These are phyloP conservation scores for Chlamydomonas sphaeroides DNA, from an alignment of 139 green algal species.

Conservation along the genomic window DNA sequence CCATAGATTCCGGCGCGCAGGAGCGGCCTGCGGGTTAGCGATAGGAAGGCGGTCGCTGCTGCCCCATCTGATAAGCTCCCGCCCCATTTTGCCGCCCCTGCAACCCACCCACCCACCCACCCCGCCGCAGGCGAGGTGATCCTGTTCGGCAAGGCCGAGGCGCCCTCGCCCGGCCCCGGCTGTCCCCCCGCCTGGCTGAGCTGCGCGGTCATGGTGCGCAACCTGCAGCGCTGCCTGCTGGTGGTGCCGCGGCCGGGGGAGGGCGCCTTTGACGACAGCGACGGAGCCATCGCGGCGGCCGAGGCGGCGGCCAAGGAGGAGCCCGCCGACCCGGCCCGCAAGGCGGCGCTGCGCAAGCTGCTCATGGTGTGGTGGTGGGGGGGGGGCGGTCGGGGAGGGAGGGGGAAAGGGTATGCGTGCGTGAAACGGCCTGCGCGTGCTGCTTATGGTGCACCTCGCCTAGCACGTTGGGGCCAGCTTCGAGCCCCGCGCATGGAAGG, in stretches of 20 bases:
- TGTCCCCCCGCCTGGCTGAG: conserved; percentile 33
- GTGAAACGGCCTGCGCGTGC: too few relatives aligned
- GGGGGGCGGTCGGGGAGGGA: too few relatives aligned
- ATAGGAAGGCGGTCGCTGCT: too few relatives aligned
- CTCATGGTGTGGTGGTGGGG: conserved; percentile 38
- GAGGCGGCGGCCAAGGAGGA: conserved; percentile 57
- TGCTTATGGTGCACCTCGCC: too few relatives aligned
- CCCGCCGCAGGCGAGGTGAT: conserved; percentile 70
- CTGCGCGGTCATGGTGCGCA: conserved; percentile 52
- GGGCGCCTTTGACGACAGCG: conserved; percentile 65
- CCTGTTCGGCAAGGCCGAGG: conserved; percentile 93
- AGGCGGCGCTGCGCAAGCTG: conserved; percentile 62
- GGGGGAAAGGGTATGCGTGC: too few relatives aligned
- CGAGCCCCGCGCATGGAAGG: too few relatives aligned
- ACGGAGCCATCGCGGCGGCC: conserved; percentile 62
- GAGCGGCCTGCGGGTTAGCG: too few relatives aligned
- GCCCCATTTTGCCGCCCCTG: too few relatives aligned
- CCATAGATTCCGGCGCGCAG: too few relatives aligned
- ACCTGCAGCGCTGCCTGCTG: conserved; percentile 76
- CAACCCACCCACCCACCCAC: too few relatives aligned
- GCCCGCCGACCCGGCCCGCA: conserved; percentile 50
- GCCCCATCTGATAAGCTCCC: too few relatives aligned
- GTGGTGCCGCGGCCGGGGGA: conserved; percentile 73
- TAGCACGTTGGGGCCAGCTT: too few relatives aligned
- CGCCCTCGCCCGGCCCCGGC: not conserved